Base-by-base conservation (phyloP, 805 yeast genomes). In the Lachancea nothofagi region DNA sequence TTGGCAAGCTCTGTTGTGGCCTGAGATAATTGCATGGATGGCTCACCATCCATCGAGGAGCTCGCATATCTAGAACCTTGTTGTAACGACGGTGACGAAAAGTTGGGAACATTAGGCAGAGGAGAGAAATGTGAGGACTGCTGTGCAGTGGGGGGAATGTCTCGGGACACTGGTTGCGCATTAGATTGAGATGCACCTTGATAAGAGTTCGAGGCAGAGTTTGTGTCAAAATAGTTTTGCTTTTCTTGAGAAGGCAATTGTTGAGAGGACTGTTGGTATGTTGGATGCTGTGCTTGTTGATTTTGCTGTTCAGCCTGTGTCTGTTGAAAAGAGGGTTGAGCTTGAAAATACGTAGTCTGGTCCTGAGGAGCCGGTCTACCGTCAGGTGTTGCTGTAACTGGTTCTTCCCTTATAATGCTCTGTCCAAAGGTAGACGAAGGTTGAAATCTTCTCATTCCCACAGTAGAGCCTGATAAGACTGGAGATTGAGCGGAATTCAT, bases 401-500 rank as follows among this genome's bases (percentile, higher is more conserved):
- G 51, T 47, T 61, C 59, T 38, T 61, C 63, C 31, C 59, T 63
- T 20, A 68, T 62, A 38, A 89, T 70, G 25, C 73, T 72, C 63
- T 83, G 95, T 23, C 97, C 97, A 68, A 89, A 90, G 8, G 74
- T 64, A 0, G 96, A 87, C 13, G 88, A 72, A 25, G 97, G 97
- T 39, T 76, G 82, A 64, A 89, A 90, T 31, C 65, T 62, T 44
- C 62, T 65, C 6, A 61, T 47, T 29, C 62, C 61, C 19, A 64
- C 49, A 21, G 62, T 51, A 8, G 65, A 45, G 34, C 64, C 59
- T 10, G 62, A 52, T 34, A 29, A 14, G 13, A 28, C 34, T 21
- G 48, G 53, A 14, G 37, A 40, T 20, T 22, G 44, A 5, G 34
- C 33, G 14, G 39, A 22, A 6, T 14, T 33, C 20, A 29, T 29